Percentiles rank a stretch among this genome's conserved stretches.
These are phyloP conservation scores for Camellia granthamiana DNA, from an alignment of 148 eudicot genomes.

Conservation along the genomic window DNA sequence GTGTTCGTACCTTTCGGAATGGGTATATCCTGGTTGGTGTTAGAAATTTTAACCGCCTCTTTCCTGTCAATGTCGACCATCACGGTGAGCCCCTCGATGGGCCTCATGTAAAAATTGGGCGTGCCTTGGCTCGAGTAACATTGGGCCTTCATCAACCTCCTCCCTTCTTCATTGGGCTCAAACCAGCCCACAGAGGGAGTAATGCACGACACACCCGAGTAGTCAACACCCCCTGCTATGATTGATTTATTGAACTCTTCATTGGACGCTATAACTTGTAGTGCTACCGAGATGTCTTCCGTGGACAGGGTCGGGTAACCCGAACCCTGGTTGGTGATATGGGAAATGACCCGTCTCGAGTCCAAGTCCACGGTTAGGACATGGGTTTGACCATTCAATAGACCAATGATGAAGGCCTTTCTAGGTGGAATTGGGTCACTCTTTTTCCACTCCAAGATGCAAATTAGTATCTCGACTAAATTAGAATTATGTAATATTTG, in stretches of 20 bases:
- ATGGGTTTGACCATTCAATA: slow-evolving; percentile 19
- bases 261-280: not conserved
- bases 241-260: slow-evolving; percentile 23
- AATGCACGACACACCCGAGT: slow-evolving; percentile 19
- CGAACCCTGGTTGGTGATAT: slow-evolving; percentile 8
- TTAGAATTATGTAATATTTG: no score
- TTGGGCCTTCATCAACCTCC: slow-evolving; percentile 26
- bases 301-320: slow-evolving; percentile 25
- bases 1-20: slow-evolving; percentile 30
- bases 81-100: slow-evolving; percentile 37
- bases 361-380: slow-evolving; percentile 25
- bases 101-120: slow-evolving; percentile 44
- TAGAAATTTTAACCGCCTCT: slow-evolving; percentile 24
- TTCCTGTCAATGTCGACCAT: slow-evolving; percentile 24
- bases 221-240: slow-evolving; percentile 18
- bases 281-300: slow-evolving; percentile 13
- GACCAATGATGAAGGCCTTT: slow-evolving; percentile 20
- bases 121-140: slow-evolving; percentile 34
- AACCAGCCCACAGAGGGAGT: slow-evolving; percentile 33
- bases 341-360: slow-evolving; percentile 13
- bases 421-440: slow-evolving; percentile 24
- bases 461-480: no score
- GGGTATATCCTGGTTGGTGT: slow-evolving; percentile 27
- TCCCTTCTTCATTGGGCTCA: slow-evolving; percentile 33
- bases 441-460: slow-evolving; percentile 21